A percentile compares a stretch with the other conserved stretches of the same genome.
These are phyloP conservation scores for Arabis alpina DNA, from an alignment of 345 rosid genomes.

Conservation along the genomic window DNA sequence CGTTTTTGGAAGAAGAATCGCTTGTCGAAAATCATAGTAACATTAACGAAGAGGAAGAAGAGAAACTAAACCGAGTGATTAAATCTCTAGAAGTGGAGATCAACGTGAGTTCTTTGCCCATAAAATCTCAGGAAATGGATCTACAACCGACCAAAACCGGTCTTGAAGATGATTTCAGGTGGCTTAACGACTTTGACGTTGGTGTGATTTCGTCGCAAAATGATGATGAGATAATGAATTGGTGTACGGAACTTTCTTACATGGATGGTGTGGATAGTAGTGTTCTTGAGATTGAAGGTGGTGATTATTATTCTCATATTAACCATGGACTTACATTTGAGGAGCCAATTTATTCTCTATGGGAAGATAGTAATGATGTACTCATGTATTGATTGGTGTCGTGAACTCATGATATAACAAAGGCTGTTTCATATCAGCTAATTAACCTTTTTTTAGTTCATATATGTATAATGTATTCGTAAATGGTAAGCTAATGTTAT, in stretches of 20 bases:
- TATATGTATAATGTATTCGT: constrained; percentile 18
- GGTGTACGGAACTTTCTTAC: constrained; percentile 48
- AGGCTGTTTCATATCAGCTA: constrained; percentile 17
- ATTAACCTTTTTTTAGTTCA: constrained; percentile 17
- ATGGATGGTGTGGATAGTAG: constrained; percentile 41
- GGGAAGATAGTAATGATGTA: constrained; percentile 51
- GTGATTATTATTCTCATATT: constrained; percentile 43
- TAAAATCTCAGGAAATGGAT: constrained; percentile 25
- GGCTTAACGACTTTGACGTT: constrained; percentile 40
- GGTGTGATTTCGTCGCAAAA: constrained; percentile 44
- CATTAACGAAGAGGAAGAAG: constrained; percentile 46
- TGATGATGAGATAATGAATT: constrained; percentile 53
- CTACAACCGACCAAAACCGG: not conserved
- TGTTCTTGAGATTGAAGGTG: constrained; percentile 45
- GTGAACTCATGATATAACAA: constrained; percentile 19
- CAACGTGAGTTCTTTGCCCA: constrained; percentile 33
- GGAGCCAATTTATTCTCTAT: constrained; percentile 46
- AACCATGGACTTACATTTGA: constrained; percentile 45
- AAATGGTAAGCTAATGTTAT: not conserved
- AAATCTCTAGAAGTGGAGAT: constrained; percentile 60
- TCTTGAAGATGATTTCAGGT: constrained; percentile 34
- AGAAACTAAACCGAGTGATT: constrained; percentile 50
- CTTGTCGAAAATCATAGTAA: constrained; percentile 37
- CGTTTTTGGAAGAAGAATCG: constrained; percentile 51
- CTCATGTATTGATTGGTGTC: constrained; percentile 33